Conservation (phyloP, 2,329 filamentous ascomycete species). For the Clonostachys rhizophaga region DNA sequence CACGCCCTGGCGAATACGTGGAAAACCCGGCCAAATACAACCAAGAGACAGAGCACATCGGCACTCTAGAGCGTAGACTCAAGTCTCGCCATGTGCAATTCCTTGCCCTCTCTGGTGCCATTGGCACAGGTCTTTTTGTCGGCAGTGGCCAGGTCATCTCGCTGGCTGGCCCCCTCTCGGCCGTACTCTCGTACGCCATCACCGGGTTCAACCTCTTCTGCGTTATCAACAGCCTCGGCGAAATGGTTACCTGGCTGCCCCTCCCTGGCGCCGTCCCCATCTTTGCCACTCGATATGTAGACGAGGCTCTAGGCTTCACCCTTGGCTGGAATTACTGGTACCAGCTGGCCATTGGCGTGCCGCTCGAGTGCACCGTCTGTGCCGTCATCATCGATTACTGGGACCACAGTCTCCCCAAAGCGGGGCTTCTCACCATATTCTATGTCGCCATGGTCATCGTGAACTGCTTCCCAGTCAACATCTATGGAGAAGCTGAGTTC, state of each 20-base stretch:
- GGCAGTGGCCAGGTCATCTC: constrained; percentile 36
- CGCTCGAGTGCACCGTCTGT: constrained; percentile 38
- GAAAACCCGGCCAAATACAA: constrained; percentile 2
- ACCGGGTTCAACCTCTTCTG: constrained; percentile 43
- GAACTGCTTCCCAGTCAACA: constrained; percentile 31
- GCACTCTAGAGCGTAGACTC: constrained; percentile 27
- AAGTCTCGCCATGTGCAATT: constrained; percentile 36
- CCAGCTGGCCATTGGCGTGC: constrained; percentile 42
- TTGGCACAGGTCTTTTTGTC: constrained; percentile 38
- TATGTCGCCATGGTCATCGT: constrained; percentile 26
- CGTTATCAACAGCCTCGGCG: constrained; percentile 43
- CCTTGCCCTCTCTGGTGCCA: constrained; percentile 32
- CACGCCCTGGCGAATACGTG: too few relatives aligned
- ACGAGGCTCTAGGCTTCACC: constrained; percentile 40
- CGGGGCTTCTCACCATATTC: constrained; percentile 27
- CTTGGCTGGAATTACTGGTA: constrained; percentile 49
- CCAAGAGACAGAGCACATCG: constrained; percentile 20
- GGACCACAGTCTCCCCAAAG: constrained; percentile 18
- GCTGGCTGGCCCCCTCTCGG: constrained; percentile 32
- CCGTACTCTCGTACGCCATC: constrained; percentile 32
- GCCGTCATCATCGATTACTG: constrained; percentile 42
- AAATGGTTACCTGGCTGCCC: constrained; percentile 59
- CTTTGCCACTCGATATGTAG: constrained; percentile 42
- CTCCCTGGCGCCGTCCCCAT: constrained; percentile 45
- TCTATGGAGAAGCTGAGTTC: constrained; percentile 51